Conservation (phyloP, 2,329 filamentous ascomycete genomes). For the Alternaria rosae region DNA sequence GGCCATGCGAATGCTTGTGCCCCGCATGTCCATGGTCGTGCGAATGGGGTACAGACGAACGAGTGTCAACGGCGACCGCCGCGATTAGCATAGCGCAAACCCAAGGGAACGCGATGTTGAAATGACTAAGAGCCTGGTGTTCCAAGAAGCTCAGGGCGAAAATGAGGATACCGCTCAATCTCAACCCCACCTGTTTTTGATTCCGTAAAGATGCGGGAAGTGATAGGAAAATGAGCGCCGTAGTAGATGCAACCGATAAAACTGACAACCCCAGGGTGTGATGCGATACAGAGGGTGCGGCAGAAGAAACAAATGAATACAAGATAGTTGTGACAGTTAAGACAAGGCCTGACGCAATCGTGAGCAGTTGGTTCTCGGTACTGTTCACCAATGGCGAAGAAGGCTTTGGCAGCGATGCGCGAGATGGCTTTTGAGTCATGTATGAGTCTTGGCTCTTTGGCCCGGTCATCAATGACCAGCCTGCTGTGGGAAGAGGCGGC, state of each 20-base stretch:
- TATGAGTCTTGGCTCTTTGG: constrained; percentile 31
- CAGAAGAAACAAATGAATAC: constrained; percentile 43
- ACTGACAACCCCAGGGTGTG: constrained; percentile 49
- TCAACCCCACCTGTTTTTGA: constrained; percentile 43
- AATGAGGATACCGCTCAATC: constrained; percentile 37
- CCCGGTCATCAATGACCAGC: constrained; percentile 40
- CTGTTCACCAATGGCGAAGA: constrained; percentile 49
- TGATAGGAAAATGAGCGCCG: constrained; percentile 53
- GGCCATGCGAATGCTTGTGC: constrained; percentile 34
- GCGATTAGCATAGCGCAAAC: constrained; percentile 46
- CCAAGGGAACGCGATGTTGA: constrained; percentile 24
- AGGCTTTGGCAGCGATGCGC: constrained; percentile 43
- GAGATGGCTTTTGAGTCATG: constrained; percentile 26
- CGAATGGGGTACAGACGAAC: constrained; percentile 32
- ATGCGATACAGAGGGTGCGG: constrained; percentile 38
- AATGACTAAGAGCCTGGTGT: constrained; percentile 21
- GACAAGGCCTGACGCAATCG: constrained; percentile 50
- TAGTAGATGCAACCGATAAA: constrained; percentile 53
- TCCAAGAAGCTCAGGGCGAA: constrained; percentile 35
- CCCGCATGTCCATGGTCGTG: constrained; percentile 41
- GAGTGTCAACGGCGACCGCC: constrained; percentile 53
- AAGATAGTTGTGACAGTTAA: constrained; percentile 50
- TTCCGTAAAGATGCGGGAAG: constrained; percentile 53
- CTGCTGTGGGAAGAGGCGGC: constrained; percentile 55
- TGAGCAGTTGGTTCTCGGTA: constrained; percentile 52